These are phyloP conservation scores for Neurospora tetrasperma DNA, from an alignment of 495 filamentous ascomycete species.

Conservation along the genomic window DNA sequence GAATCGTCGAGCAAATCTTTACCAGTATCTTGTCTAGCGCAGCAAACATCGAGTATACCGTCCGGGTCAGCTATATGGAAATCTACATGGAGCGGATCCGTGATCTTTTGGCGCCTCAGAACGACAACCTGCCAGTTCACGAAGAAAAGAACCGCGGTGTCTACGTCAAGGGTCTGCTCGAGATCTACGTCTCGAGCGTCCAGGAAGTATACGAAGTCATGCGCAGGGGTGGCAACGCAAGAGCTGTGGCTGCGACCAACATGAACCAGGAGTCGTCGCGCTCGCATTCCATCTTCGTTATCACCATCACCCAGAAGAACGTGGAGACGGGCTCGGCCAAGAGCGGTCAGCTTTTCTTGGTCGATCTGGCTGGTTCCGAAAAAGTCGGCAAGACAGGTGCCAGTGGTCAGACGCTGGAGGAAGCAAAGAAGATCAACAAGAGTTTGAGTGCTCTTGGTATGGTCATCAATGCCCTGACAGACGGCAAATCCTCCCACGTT, in stretches of 20 bases:
- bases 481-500: conserved; percentile 95
- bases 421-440: conserved; percentile 99
- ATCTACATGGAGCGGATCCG: conserved; percentile 99
- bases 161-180: conserved; percentile 90
- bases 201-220: conserved; percentile 96
- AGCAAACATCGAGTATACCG: conserved; percentile 93
- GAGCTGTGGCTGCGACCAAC: conserved; percentile 96
- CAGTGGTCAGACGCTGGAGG: conserved; percentile 93
- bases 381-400: conserved; percentile 98
- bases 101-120: conserved; percentile 80
- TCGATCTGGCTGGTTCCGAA: conserved; percentile 95
- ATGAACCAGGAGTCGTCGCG: conserved; percentile 99
- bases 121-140: conserved; percentile 93
- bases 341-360: conserved; percentile 91
- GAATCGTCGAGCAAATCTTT: conserved; percentile 97
- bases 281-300: conserved; percentile 96
- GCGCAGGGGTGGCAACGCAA: conserved; percentile 77
- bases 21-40: conserved; percentile 83
- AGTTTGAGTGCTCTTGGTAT: conserved; percentile 94
- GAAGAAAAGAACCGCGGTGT: conserved; percentile 95
- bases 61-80: conserved; percentile 98
- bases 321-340: conserved; percentile 93
- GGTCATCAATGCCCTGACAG: conserved; percentile 96
- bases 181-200: conserved; percentile 93
- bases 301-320: conserved; percentile 96